These are phyloP conservation scores for Ascochyta clinopodiicola DNA, from an alignment of 2,329 filamentous ascomycete genomes.

Conservation along the genomic window DNA sequence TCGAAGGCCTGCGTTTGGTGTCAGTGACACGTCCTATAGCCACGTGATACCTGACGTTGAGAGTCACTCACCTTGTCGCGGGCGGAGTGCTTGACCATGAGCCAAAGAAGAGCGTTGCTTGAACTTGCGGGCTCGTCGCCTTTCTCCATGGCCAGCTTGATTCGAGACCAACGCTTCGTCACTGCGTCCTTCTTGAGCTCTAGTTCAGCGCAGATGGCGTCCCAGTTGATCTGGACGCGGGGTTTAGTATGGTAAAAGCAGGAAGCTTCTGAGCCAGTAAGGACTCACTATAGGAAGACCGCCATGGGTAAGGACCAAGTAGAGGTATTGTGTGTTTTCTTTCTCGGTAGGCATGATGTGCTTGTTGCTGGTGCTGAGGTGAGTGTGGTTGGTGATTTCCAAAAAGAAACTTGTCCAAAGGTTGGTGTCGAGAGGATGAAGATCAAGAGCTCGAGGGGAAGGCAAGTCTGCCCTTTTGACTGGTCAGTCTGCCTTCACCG, in stretches of 20 bases:
- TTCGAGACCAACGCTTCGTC: conserved; percentile 44
- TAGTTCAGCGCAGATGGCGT: conserved; percentile 31
- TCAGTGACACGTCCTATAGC: neutral
- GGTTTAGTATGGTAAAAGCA: neutral
- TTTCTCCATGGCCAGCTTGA: conserved; percentile 35
- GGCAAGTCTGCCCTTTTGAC: neutral
- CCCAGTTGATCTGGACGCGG: conserved; percentile 38
- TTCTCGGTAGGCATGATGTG: conserved; percentile 37
- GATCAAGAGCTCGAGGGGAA: neutral
- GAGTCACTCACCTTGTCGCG: conserved; percentile 28
- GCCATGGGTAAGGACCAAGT: conserved; percentile 36
- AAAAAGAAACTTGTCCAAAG: neutral
- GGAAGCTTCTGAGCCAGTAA: neutral
- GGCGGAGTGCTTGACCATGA: conserved; percentile 36
- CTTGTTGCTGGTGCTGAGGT: neutral
- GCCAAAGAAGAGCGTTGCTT: conserved; percentile 38
- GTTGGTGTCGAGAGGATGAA: neutral
- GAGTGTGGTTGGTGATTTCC: neutral
- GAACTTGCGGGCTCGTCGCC: conserved; percentile 22
- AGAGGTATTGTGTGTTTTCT: conserved; percentile 42
- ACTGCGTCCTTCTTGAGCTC: conserved; percentile 34
- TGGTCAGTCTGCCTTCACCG: conserved; percentile 19
- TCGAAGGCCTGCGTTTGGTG: conserved; percentile 18
- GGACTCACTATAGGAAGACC: conserved; percentile 31
- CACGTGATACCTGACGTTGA: neutral